Base-by-base conservation (phyloP, 1,284 basidiomycete genomes). In the Microbotryomycetes sp. region DNA sequence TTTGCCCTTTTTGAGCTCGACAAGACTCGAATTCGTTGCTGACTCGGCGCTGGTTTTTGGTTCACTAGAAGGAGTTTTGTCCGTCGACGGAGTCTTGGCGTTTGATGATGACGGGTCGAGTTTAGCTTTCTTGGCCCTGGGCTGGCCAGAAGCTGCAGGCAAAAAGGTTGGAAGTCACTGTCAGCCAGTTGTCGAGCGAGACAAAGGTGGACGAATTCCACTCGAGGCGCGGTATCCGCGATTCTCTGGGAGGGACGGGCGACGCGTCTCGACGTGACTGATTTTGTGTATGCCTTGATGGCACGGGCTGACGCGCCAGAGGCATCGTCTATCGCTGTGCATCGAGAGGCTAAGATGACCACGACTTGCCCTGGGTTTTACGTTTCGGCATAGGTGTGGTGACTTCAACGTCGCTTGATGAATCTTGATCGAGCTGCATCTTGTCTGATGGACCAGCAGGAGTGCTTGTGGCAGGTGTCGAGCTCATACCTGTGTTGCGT, bases 1-100 rank as follows among this genome's bases (percentile, higher is more conserved):
- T 73, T 86, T 92, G 32, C 86, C 86, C 73, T 86, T 72, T 62
- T 74, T 76, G 63, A 78, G 70, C 36, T 68, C 66, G 46, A 77
- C 74, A 49, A 76, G 57, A 12, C 67, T 53, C 29, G 70, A 56
- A 19, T 45, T 26, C 12, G 58, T 26, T 49, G 14, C 30, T 23
- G 56, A 31, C 12, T 54, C 42, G 16, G 56, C 51, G 14, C 54
- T 54, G 22, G 54, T 50, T 59, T 28, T 36, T 25, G 31, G 59
- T 54, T 46, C 36, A 32, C 52, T 49, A 28, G 31, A 29, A 15
- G 29, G 32, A 31, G 19, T 36, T 47, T 63, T 50, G 55, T 28
- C 36, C 26, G 56, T 25, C 16, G 45, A 31, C 16, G 56, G n/a
- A 30, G 29, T 47, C 26, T 30, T 36, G 23, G 28, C 29, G 14